Percentiles rank a stretch among this genome's conserved stretches.
phyloP scores from a whole-genome alignment of 768 basidiomycete genomes.

The Trametes cingulata region DNA sequence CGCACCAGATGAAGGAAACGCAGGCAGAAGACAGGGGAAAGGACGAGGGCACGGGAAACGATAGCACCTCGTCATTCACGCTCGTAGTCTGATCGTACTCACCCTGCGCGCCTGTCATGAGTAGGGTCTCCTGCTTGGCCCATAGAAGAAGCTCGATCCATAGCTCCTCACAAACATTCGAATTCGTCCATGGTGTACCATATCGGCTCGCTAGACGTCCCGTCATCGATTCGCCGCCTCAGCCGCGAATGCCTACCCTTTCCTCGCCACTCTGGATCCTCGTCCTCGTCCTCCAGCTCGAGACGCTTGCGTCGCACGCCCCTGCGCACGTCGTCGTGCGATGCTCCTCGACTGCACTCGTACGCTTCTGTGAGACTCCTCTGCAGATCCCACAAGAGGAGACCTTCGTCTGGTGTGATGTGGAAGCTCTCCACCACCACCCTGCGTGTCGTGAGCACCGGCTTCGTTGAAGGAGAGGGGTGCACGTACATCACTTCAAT shows the following conservation, averaged over 20 bases:
- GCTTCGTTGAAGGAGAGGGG: background rate
- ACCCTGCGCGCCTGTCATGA: too few relatives aligned
- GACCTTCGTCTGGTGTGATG: background rate
- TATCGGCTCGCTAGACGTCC: too few relatives aligned
- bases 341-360: background rate
- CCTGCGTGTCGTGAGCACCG: background rate
- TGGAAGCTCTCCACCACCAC: background rate
- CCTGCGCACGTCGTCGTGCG: too few relatives aligned
- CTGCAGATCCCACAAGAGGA: background rate
- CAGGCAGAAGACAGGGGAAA: conserved; percentile 13
- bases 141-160: too few relatives aligned
- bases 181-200: too few relatives aligned
- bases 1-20: conserved; percentile 31
- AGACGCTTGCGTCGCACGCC: too few relatives aligned
- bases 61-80: background rate
- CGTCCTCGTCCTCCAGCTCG: background rate
- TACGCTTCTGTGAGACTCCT: background rate
- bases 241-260: too few relatives aligned
- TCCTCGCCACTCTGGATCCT: background rate
- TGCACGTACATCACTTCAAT: conserved; percentile 4
- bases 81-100: too few relatives aligned
- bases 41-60: background rate
- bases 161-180: background rate
- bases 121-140: too few relatives aligned
- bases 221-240: too few relatives aligned